Conservation (phyloP, 306 rosid genomes). For the Castanopsis chinensis region DNA sequence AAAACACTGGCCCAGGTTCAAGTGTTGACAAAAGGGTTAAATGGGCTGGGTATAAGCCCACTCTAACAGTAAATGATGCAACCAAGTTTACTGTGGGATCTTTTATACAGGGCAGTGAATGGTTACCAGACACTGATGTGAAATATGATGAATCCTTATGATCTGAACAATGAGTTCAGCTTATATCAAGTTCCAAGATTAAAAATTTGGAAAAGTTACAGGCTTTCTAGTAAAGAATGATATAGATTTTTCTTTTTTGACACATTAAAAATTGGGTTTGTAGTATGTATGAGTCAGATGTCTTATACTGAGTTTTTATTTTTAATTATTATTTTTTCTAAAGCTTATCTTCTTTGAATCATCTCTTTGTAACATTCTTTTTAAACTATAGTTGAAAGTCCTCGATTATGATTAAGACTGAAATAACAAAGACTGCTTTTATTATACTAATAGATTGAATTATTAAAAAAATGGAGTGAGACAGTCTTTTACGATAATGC, state of each 20-base stretch:
- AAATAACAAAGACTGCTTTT: neutral
- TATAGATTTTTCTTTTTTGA: neutral
- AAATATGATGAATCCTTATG: slow-evolving; percentile 45
- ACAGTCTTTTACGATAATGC: too few species aligned
- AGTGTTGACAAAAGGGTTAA: slow-evolving; percentile 48
- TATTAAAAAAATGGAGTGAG: too few species aligned
- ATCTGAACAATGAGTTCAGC: slow-evolving; percentile 14
- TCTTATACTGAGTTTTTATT: neutral
- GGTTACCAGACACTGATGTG: slow-evolving; percentile 61
- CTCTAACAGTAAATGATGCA: slow-evolving; percentile 45
- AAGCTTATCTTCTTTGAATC: neutral
- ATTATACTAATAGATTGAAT: too few species aligned
- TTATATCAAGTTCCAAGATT: neutral
- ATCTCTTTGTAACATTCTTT: neutral
- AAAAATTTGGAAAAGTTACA: too few species aligned
- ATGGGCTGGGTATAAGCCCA: slow-evolving; percentile 71
- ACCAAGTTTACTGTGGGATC: slow-evolving; percentile 48
- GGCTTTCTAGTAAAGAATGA: too few species aligned
- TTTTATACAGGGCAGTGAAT: slow-evolving; percentile 66
- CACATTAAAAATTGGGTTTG: neutral
- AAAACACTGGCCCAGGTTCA: slow-evolving; percentile 63
- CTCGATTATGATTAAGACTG: neutral
- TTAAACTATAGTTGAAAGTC: neutral
- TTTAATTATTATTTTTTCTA: neutral
- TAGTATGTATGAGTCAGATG: neutral